Evolutionary conservation across 225 moss, liverwort and hornwort genomes (phyloP).

Genomic region (Ulota crispa): DNA sequence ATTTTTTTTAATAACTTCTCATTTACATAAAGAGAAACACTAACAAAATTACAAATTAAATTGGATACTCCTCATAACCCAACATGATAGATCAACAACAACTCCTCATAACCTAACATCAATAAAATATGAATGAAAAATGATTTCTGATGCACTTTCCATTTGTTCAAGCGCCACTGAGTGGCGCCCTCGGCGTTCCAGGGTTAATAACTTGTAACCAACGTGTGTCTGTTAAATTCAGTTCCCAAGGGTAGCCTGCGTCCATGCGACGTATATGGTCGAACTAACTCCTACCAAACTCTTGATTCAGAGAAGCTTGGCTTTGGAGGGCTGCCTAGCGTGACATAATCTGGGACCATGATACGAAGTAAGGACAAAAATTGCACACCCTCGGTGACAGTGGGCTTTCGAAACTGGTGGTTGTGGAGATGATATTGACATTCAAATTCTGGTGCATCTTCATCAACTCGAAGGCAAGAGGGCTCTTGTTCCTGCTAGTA

Average conservation of each 20-base stretch:
- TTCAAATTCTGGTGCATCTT: neutral
- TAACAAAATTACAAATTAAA: too few relatives aligned
- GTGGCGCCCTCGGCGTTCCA: too few relatives aligned
- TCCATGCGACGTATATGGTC: neutral
- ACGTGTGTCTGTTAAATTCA: neutral
- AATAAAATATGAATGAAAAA: too few relatives aligned
- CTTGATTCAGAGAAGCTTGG: neutral
- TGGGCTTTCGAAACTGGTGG: neutral
- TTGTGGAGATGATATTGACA: neutral
- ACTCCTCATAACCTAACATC: too few relatives aligned
- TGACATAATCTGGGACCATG: neutral
- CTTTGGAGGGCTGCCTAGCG: neutral
- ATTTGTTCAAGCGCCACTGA: too few relatives aligned
- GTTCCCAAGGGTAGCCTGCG: neutral
- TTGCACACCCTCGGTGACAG: neutral
- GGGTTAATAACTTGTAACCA: neutral
- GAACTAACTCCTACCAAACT: neutral
- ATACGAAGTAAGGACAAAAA: constrained; percentile 21
- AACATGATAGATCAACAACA: too few relatives aligned
- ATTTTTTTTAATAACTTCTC: too few relatives aligned
- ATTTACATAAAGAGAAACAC: too few relatives aligned
- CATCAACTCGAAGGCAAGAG: neutral
- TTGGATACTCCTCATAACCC: too few relatives aligned
- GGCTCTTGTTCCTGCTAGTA: neutral
- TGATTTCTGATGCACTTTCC: too few relatives aligned